These are phyloP conservation scores for Patellaria atrata DNA, from an alignment of 495 filamentous ascomycete genomes.

Conservation along the genomic window DNA sequence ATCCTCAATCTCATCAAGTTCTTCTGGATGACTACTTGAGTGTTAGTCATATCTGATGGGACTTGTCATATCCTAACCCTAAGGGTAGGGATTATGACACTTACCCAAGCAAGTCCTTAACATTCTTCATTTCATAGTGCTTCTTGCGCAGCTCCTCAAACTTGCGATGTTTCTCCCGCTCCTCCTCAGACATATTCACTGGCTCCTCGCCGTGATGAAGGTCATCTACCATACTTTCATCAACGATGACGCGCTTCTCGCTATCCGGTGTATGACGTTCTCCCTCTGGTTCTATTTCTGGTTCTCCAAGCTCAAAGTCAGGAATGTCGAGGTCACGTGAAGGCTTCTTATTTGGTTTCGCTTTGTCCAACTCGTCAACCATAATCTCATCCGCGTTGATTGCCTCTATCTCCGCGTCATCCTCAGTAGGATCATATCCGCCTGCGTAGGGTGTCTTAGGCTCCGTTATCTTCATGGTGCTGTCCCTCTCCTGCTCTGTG, in stretches of 20 bases:
- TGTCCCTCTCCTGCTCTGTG: constrained; percentile 83
- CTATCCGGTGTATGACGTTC: constrained; percentile 35
- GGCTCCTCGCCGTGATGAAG: constrained; percentile 41
- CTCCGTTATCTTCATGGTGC: constrained; percentile 97
- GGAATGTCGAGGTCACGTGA: constrained; percentile 68
- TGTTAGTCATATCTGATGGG: constrained; percentile 4
- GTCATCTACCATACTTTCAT: constrained; percentile 31
- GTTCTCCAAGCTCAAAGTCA: constrained; percentile 83
- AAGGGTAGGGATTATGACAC: constrained; percentile 18
- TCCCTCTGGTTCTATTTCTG: constrained; percentile 40
- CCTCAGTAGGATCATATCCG: constrained; percentile 78
- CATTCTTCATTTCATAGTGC: constrained; percentile 97
- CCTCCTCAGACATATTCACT: constrained; percentile 55
- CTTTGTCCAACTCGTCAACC: constrained; percentile 52
- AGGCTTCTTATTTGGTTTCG: constrained; percentile 20
- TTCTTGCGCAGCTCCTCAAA: constrained; percentile 86
- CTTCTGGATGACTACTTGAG: constrained; percentile 23
- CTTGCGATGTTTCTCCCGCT: constrained; percentile 71
- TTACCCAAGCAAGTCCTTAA: constrained; percentile 78
- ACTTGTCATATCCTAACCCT: neutral
- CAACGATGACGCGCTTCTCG: constrained; percentile 67
- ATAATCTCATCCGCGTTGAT: constrained; percentile 43
- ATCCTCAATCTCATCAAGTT: constrained; percentile 23
- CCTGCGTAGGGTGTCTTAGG: constrained; percentile 93
- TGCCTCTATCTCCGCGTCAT: constrained; percentile 54